Evolutionary conservation across 495 filamentous ascomycete genomes (phyloP), one percentile per base, ranked within the genome.

Genomic region (Cudoniella acicularis): DNA sequence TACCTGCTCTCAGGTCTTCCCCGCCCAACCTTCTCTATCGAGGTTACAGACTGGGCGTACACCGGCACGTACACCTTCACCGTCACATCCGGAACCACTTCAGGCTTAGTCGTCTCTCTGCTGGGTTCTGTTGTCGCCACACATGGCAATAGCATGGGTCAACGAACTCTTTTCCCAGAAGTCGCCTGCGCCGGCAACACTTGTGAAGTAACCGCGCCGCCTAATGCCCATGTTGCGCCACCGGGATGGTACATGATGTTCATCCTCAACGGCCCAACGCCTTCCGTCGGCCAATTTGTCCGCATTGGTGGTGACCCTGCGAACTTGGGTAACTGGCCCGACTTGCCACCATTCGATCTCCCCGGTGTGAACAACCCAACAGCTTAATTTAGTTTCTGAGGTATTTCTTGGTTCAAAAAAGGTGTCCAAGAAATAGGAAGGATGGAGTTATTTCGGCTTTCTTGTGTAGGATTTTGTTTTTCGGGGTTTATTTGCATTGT

Each of bases 91-190:
- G 56, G 6, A 6, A 36, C 36, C 2, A 26, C 64, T 11, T 56
- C 73, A 1, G 64, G 57, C 0, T 78, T 82, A 52, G 71, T 75
- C 46, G 79, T 79, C 3, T 80, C 82, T 4, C 73, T 87, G 0
- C 69, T 87, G 4, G 84, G 80, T 4, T 70, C 80, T 3, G 83
- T 80, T 1, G 73, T 79, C 0, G 79, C 73, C 67, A 87, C 84
- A 0, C 84, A 87, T 64, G 84, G 84, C 24, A 87, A 86, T 70
- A 78, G 75, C 21, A 83, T 87, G 79, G 84, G 84, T 41, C 79
- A 80, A 43, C 74, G 84, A 36, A 85, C 80, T 9, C 63, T 87
- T 53, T 81, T 86, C 73, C 84, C 84, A 0, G 75, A 68, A 0
- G 66, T 83, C 22, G 50, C 65, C 2, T 87, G 84, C 70, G 36